phyloP scores from a whole-genome alignment of 257 asterid genomes.

The Jacaranda mimosifolia region DNA sequence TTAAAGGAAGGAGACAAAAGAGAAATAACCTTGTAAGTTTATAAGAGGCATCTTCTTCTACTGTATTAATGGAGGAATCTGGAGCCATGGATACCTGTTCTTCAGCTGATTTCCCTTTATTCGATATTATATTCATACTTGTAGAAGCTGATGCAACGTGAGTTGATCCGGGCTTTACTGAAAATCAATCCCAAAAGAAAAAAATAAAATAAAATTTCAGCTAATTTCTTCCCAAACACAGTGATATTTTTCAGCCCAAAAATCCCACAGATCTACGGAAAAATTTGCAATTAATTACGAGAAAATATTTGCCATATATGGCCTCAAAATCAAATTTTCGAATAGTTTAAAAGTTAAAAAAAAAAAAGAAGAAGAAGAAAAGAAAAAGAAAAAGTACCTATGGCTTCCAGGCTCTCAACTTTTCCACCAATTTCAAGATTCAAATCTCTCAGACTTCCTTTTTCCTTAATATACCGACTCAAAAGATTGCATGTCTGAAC shows the following conservation, averaged over 20 bases:
- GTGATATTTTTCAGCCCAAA: not conserved
- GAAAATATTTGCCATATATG: no score
- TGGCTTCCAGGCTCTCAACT: conserved; percentile 47
- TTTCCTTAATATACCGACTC: conserved; percentile 70
- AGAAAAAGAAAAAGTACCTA: conserved; percentile 39
- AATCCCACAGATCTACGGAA: conserved; percentile 27
- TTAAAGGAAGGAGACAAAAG: not conserved
- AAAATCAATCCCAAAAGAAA: conserved; percentile 21
- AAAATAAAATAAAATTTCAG: not conserved
- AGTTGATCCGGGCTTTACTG: conserved; percentile 54
- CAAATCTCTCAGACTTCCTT: conserved; percentile 61
- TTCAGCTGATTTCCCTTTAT: conserved; percentile 37
- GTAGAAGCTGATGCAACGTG: conserved; percentile 31
- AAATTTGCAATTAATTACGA: not conserved
- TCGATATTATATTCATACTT: conserved; percentile 18
- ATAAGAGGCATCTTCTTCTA: conserved; percentile 27
- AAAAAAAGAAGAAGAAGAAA: not conserved
- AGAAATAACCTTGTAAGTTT: conserved; percentile 51
- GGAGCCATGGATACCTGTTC: conserved; percentile 23
- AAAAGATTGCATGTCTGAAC: conserved; percentile 69
- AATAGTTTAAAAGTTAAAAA: not conserved
- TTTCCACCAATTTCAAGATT: conserved; percentile 59
- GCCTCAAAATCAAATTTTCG: no score
- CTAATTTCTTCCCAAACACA: no score
- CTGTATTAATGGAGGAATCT: conserved; percentile 22